Evolutionary conservation across 306 rosid species (phyloP).

Genomic region (Prunus mira): DNA sequence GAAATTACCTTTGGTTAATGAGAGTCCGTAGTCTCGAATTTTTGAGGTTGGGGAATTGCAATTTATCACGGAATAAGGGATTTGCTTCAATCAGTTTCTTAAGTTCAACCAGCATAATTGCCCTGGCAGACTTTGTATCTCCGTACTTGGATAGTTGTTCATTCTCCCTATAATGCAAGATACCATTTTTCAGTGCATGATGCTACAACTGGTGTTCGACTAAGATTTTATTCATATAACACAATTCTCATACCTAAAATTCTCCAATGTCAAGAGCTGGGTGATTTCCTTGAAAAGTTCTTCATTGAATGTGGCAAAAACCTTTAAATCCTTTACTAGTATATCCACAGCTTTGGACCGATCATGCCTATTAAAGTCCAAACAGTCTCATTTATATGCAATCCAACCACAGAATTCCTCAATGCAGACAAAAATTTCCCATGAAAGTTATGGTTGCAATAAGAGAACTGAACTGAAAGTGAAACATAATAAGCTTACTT

Average conservation of each 20-base stretch:
- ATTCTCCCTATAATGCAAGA: conserved; percentile 60
- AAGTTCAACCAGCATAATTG: conserved; percentile 97
- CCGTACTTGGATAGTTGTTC: conserved; percentile 97
- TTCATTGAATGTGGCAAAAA: conserved; percentile 86
- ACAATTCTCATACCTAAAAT: conserved; percentile 58
- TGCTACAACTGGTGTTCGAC: conserved; percentile 1
- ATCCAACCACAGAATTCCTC: conserved; percentile 5
- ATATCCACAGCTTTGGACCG: conserved; percentile 92
- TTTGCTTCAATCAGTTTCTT: conserved; percentile 97
- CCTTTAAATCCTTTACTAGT: conserved; percentile 85
- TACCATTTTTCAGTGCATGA: conserved; percentile 10
- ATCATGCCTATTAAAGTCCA: conserved; percentile 64
- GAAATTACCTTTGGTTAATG: conserved; percentile 83
- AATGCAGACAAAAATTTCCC: conserved; percentile 8
- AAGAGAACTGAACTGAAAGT: neutral
- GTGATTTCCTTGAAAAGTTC: conserved; percentile 95
- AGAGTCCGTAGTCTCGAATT: conserved; percentile 94
- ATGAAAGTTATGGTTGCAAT: neutral
- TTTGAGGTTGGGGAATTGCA: conserved; percentile 94
- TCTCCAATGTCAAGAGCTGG: conserved; percentile 88
- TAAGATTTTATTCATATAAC: neutral
- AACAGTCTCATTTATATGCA: conserved; percentile 13
- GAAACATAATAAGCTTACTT: conserved; percentile 58
- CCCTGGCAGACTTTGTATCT: conserved; percentile 92
- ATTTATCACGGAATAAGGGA: conserved; percentile 91